Base-by-base conservation (phyloP, 345 rosid species). In the Pseudoturritis turrita region DNA sequence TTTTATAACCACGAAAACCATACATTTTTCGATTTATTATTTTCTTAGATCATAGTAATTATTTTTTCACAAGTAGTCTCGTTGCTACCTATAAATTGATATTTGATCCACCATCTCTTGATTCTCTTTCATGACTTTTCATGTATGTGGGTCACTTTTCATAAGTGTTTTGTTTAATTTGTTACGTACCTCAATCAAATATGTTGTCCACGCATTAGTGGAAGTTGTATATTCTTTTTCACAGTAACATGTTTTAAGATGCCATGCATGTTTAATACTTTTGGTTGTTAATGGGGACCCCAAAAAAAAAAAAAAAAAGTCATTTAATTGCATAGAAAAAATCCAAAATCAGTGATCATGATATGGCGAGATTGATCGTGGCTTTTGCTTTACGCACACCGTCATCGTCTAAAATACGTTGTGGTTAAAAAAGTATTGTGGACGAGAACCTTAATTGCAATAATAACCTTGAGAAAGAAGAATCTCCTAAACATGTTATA, bases 341-440 rank as follows among this genome's bases (percentile, higher is more conserved):
- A 15, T 6, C 10, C 6, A 22, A 15, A 70, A 8, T 39, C 11
- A n/a, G 46, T 12, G 18, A 62, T 12, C 8, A 45, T 41, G 6
- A 41, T 9, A 33, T 47, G 25, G n/a, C 4, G 43, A 49, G 37
- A 59, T 35, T 60, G 43, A 60, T 39, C 15, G 52, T 60, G 68
- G 68, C 59, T 60, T 71, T 71, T 26, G 52, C 60, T 37, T 50
- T 8, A 60, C 68, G 75, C 61, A 71, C 51, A 39, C 67, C 50
- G 22, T 71, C 51, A 47, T 59, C 51, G 31, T 59, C 57, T 70
- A 31, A 57, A 10, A 15, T 35, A 70, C 57, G 65, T 46, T 46
- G 21, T 46, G 25, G 36, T 69, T 44, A 10, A 26, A 15, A 26
- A 37, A 10, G 23, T 10, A 22, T 31, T n/a, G 64, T 66, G 61